Evolutionary conservation across 345 rosid genomes (phyloP).

Genomic region (Eucalyptus coolabah): DNA sequence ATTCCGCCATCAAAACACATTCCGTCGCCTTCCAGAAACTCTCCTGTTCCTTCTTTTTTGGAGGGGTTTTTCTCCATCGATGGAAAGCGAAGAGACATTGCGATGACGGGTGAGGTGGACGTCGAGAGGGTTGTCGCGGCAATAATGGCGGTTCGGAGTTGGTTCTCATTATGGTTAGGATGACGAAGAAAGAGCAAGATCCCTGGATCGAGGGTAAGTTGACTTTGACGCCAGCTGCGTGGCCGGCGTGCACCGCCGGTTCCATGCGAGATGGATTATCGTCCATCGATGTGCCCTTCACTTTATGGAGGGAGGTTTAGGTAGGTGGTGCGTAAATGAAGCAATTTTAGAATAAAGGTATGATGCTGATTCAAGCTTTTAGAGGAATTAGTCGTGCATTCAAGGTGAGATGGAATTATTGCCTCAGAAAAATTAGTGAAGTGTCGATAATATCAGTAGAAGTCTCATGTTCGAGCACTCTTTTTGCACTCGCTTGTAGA

Average conservation of each 20-base stretch:
- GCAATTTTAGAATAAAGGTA: neutral
- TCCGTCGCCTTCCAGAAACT: neutral
- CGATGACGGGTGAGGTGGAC: neutral
- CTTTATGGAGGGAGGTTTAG: neutral
- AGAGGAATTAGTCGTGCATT: neutral
- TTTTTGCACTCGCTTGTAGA: neutral
- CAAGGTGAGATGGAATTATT: neutral
- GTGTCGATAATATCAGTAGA: neutral
- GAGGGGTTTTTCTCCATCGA: neutral
- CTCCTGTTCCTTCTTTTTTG: neutral
- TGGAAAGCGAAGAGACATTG: neutral
- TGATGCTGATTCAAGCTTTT: neutral
- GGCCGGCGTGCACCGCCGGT: constrained; percentile 13
- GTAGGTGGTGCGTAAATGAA: neutral
- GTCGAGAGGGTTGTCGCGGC: neutral
- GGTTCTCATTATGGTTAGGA: neutral
- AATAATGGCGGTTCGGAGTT: neutral
- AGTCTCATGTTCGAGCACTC: accelerated
- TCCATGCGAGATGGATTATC: neutral
- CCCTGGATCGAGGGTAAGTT: constrained; percentile 31
- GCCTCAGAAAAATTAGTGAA: neutral
- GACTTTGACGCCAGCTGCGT: constrained; percentile 1
- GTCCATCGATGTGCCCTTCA: neutral
- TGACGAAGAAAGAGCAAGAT: neutral
- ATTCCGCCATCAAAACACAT: neutral